A percentile compares a stretch with the other conserved stretches of the same genome.
These are phyloP conservation scores for Tylopilus plumbeoviolaceoides DNA, from an alignment of 768 basidiomycete species.

Conservation along the genomic window DNA sequence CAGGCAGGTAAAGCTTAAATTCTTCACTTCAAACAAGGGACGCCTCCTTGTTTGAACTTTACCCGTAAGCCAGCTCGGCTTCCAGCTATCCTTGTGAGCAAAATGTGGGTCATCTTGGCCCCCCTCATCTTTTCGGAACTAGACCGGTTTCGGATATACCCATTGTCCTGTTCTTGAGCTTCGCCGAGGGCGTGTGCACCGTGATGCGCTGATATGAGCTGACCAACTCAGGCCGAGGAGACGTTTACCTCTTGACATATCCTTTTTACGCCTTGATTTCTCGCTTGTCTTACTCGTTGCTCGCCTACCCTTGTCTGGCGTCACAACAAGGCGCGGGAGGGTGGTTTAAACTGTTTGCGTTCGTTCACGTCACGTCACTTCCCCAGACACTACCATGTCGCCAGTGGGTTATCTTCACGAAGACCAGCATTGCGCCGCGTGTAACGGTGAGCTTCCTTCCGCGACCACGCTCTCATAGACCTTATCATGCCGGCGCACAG, in stretches of 20 bases:
- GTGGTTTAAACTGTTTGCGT: conserved; percentile 12
- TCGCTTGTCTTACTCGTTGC: conserved; percentile 20
- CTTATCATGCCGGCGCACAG: conserved; percentile 12
- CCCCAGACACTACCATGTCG: conserved; percentile 1
- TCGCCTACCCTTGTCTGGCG: conserved; percentile 35
- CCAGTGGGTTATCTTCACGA: conserved; percentile 14
- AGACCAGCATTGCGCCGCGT: conserved; percentile 6
- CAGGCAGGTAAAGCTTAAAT: conserved; percentile 16
- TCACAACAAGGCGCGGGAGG: conserved; percentile 25
- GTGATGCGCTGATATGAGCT: conserved; percentile 19
- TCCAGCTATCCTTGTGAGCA: conserved; percentile 12
- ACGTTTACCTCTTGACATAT: conserved; percentile 16
- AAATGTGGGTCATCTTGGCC: conserved; percentile 15
- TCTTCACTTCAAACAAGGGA: conserved; percentile 15
- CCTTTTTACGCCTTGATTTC: conserved; percentile 4
- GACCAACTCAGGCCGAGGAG: conserved; percentile 4
- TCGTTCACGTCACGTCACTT: neutral
- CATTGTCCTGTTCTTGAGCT: conserved; percentile 28
- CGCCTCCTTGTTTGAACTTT: conserved; percentile 10
- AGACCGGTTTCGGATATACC: conserved; percentile 35
- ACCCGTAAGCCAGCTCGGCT: neutral
- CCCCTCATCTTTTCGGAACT: conserved; percentile 25
- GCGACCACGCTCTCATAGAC: neutral
- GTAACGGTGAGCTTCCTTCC: conserved; percentile 14
- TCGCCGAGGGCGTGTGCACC: conserved; percentile 14